Conservation (phyloP, 1,284 basidiomycete species). For the Rhodotorula sp. region DNA sequence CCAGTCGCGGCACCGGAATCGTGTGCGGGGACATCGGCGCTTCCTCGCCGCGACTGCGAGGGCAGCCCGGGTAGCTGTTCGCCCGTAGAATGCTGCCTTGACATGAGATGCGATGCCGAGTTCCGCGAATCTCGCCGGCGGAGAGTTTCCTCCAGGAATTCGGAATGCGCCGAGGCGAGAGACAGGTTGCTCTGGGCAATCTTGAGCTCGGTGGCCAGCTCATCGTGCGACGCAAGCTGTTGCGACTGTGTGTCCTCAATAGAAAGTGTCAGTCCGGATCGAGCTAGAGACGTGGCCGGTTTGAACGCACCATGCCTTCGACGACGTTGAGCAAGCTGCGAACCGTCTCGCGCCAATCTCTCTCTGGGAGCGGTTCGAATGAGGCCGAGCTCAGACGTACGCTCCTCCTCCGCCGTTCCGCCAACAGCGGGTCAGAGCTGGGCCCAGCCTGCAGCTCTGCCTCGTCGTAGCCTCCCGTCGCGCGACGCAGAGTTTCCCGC, state of each 20-base stretch:
- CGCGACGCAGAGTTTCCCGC: constrained; percentile 5
- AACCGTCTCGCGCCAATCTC: constrained; percentile 32
- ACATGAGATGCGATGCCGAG: constrained; percentile 5
- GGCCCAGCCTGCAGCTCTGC: not conserved
- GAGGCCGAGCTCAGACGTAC: not conserved
- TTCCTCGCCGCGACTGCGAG: not conserved
- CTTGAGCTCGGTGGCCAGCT: constrained; percentile 44
- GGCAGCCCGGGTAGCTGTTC: not conserved
- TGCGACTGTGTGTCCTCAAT: constrained; percentile 15
- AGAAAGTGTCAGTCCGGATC: not conserved
- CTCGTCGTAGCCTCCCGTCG: constrained; percentile 1
- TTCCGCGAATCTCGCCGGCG: constrained; percentile 32
- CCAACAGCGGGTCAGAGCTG: not conserved
- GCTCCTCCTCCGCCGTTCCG: not conserved
- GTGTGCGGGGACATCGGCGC: not conserved
- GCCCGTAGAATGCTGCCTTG: not conserved
- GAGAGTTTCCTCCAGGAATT: constrained; percentile 44
- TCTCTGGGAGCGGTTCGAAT: not conserved
- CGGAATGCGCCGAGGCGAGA: constrained; percentile 44
- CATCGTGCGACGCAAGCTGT: constrained; percentile 41
- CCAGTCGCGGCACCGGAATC: not conserved
- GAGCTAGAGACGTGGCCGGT: no score
- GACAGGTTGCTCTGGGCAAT: constrained; percentile 45
- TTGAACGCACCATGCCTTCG: constrained; percentile 35
- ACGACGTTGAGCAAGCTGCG: constrained; percentile 33